A percentile compares a stretch with the other conserved stretches of the same genome.
These are phyloP conservation scores for Kregervanrija pseudodelftensis DNA, from an alignment of 805 yeast genomes.

Conservation along the genomic window DNA sequence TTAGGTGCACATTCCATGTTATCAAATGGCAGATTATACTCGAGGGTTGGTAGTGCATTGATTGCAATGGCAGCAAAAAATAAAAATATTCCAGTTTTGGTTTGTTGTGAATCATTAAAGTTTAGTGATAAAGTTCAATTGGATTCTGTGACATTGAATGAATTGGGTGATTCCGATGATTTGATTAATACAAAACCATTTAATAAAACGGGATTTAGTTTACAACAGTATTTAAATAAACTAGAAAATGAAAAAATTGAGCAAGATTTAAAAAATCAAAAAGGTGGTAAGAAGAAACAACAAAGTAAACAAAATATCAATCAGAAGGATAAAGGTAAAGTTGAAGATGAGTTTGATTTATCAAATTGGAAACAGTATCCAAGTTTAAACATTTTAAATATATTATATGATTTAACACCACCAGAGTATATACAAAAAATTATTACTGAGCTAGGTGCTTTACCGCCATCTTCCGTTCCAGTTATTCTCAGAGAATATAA, in stretches of 20 bases:
- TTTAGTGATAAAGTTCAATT: constrained; percentile 93
- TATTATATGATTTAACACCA: constrained; percentile 91
- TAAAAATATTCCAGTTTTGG: constrained; percentile 87
- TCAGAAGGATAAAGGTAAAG: constrained; percentile 21
- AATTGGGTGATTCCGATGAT: constrained; percentile 75
- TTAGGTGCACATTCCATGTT: constrained; percentile 97
- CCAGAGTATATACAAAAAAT: constrained; percentile 90
- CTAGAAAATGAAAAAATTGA: constrained; percentile 26
- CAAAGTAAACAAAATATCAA: constrained; percentile 13
- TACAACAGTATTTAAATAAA: constrained; percentile 52
- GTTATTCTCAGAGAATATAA: constrained; percentile 92
- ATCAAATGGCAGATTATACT: constrained; percentile 86
- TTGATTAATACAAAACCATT: constrained; percentile 51
- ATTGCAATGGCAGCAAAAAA: constrained; percentile 87
- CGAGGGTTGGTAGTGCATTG: constrained; percentile 92
- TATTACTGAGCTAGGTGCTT: constrained; percentile 90
- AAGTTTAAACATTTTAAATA: constrained; percentile 65
- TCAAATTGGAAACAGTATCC: constrained; percentile 59
- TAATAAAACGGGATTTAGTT: constrained; percentile 53
- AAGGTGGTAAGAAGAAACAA: constrained; percentile 15
- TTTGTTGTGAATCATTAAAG: constrained; percentile 91
- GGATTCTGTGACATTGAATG: constrained; percentile 92
- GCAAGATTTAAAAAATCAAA: constrained; percentile 21
- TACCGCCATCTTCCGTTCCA: constrained; percentile 98
- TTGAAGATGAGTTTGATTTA: constrained; percentile 36